Percentiles rank a stretch among this genome's conserved stretches.
These are phyloP conservation scores for Auriscalpium microsporum DNA, from an alignment of 768 basidiomycete genomes.

Conservation along the genomic window DNA sequence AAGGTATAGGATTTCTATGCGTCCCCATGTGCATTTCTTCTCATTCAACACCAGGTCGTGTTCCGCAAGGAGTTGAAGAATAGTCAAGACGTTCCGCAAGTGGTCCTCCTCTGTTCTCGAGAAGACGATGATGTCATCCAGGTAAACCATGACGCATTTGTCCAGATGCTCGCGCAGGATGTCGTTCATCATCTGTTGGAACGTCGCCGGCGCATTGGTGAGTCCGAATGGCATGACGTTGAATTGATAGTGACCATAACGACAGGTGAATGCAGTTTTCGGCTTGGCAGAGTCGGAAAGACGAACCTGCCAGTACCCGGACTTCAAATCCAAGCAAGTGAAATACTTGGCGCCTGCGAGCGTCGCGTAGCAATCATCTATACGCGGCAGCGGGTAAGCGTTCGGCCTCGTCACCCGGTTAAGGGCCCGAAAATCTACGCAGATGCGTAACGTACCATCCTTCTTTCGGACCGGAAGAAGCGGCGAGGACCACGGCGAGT, in stretches of 20 bases:
- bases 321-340: not conserved
- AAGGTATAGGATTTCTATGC: not conserved
- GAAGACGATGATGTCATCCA: no score
- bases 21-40: not conserved
- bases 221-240: constrained; percentile 25
- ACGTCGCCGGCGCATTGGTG: constrained; percentile 21
- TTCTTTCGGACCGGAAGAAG: not conserved
- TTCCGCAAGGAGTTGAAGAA: not conserved
- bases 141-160: not conserved
- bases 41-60: not conserved
- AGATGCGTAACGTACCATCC: not conserved
- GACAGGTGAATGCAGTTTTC: no score
- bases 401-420: not conserved
- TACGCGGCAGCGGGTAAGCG: not conserved
- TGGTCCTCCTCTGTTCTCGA: not conserved
- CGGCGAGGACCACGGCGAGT: not conserved
- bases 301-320: constrained; percentile 15
- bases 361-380: not conserved
- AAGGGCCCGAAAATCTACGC: not conserved
- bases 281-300: constrained; percentile 11
- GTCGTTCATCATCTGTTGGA: constrained; percentile 19
- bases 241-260: no score
- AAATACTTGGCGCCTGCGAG: not conserved
- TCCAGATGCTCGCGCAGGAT: not conserved
- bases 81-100: not conserved